Base-by-base conservation (phyloP, 2,329 filamentous ascomycete species). In the Aspergillus fijiensis region DNA sequence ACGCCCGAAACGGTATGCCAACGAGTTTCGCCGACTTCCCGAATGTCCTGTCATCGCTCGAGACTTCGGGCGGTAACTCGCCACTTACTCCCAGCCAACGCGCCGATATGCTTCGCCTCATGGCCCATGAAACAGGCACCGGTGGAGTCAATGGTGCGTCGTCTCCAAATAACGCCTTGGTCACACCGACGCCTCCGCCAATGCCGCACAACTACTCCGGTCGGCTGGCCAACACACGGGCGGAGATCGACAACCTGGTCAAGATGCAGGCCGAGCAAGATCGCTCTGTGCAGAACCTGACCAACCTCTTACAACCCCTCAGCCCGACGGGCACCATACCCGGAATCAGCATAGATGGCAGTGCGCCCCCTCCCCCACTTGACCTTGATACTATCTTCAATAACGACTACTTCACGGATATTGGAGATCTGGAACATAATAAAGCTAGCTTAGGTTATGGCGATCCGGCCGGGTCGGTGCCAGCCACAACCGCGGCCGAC, bases 261-360 rank as follows among this genome's bases (percentile, higher is more conserved):
- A 88, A 88, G 49, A 81, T 96, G 69, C 91, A 96, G 71, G 85
- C 86, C 25, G 87, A 94, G 61, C 92, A 96, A 69, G 87, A 89
- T 61, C 84, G 84, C 51, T 89, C 90, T 52, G 89, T 97, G 1
- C 86, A 90, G 62, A 87, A 90, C 60, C 81, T 97, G 10, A 87
- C 87, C 55, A 87, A 86, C 58, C 79, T 92, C 16, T 82, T 97
- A 7, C 88, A 90, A 6, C 92, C 92, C 0, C 82, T 96, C 12
- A 93, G 89, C 69, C 92, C 92, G 0, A 90, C 86, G 0, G 92
- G 91, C 4, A 84, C 85, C 16, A 90, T 96, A 39, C 90, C 91
- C 1, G 90, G 90, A 4, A 74, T 95, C 5, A 69, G 67, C 35
- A 76, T 78, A 42, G 77, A 77, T 31, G 73, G 72, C 14, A 74